phyloP scores from a whole-genome alignment of 164 flowering plant species.

The Nymphaea colorata region DNA sequence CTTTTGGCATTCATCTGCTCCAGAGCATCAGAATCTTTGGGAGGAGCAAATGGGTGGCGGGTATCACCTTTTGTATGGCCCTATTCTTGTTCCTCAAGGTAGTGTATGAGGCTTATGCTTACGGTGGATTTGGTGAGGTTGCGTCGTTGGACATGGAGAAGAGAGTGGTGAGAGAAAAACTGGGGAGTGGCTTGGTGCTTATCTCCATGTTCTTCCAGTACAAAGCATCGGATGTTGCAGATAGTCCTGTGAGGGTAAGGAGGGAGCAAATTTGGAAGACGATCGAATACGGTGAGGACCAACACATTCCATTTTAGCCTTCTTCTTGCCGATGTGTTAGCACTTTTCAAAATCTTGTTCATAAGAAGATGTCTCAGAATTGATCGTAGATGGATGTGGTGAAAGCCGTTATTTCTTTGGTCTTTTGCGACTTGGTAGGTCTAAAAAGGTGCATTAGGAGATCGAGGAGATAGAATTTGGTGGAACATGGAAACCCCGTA shows the following conservation, averaged over 20 bases:
- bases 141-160: conserved; percentile 48
- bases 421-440: too few relatives aligned
- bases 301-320: background rate
- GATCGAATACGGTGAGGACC: conserved; percentile 29
- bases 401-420: too few relatives aligned
- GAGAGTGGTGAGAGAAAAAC: conserved; percentile 62
- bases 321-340: background rate
- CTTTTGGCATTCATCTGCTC: conserved; percentile 34
- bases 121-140: conserved; percentile 17
- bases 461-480: too few relatives aligned
- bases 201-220: conserved; percentile 51
- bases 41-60: conserved; percentile 16
- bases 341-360: background rate
- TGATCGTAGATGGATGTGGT: too few relatives aligned
- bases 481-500: too few relatives aligned
- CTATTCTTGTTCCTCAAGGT: conserved; percentile 44
- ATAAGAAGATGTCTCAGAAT: too few relatives aligned
- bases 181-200: conserved; percentile 57
- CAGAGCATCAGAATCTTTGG: conserved; percentile 1
- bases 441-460: too few relatives aligned
- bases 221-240: conserved; percentile 10
- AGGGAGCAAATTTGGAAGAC: conserved; percentile 5
- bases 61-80: conserved; percentile 31
- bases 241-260: conserved; percentile 5
- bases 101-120: conserved; percentile 24